Conservation (phyloP, 1,284 basidiomycete species). For the Sphaerobolus stellatus region DNA sequence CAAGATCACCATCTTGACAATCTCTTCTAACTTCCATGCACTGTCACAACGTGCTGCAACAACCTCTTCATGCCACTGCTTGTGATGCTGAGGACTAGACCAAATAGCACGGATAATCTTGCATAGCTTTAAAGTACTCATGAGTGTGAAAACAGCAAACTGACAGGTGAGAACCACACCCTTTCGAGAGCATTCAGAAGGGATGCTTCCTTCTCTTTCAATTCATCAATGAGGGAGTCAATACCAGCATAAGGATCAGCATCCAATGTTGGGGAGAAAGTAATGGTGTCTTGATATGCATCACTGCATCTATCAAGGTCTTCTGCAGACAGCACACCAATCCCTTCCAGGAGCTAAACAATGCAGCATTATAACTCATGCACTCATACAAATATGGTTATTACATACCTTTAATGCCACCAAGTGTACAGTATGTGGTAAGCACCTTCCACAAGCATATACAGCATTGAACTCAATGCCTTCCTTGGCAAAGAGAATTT, state of each 20-base stretch:
- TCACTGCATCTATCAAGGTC: not conserved
- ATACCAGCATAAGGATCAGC: not conserved
- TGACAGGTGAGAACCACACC: not conserved
- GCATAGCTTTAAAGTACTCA: not conserved
- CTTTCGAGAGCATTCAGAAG: not conserved
- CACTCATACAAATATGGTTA: not conserved
- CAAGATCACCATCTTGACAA: constrained; percentile 20
- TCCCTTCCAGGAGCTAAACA: not conserved
- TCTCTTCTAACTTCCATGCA: not conserved
- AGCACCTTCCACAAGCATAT: constrained; percentile 9
- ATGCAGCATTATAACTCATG: not conserved
- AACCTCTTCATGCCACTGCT: constrained; percentile 9
- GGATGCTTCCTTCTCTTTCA: not conserved
- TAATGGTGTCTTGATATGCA: not conserved
- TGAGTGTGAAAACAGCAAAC: not conserved
- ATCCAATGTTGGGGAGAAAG: not conserved
- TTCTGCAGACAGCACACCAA: not conserved
- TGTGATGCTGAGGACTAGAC: constrained; percentile 7
- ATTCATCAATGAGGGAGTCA: not conserved
- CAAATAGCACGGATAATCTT: constrained; percentile 7
- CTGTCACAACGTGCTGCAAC: not conserved
- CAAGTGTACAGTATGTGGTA: constrained; percentile 15
- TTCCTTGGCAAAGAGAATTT: not conserved
- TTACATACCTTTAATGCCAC: constrained; percentile 10
- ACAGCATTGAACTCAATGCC: constrained; percentile 3